A percentile compares a stretch with the other conserved stretches of the same genome.
Evolutionary conservation across 768 basidiomycete species (phyloP).

Genomic region (Mycena vulgaris): DNA sequence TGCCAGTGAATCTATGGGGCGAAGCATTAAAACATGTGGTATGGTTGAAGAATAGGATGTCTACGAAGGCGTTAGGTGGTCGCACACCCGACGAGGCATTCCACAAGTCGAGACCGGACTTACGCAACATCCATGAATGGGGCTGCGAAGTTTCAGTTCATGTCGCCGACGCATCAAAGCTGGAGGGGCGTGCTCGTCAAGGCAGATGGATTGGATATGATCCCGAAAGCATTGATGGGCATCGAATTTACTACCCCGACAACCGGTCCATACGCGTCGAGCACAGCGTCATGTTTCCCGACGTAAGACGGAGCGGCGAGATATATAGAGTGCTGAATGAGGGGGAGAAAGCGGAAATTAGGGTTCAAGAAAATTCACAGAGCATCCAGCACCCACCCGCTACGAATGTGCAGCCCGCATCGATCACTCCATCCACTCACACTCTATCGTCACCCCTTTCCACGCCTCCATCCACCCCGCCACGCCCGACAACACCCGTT

Average conservation of each 20-base stretch:
- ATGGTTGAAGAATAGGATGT: slow-evolving; percentile 46
- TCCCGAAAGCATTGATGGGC: slow-evolving; percentile 1
- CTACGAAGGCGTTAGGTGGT: slow-evolving; percentile 38
- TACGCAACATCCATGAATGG: no score
- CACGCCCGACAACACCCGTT: not conserved
- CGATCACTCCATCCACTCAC: no score
- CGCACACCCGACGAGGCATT: slow-evolving; percentile 41
- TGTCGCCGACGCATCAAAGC: slow-evolving; percentile 38
- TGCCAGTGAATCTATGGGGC: slow-evolving; percentile 52
- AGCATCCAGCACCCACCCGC: slow-evolving; percentile 37
- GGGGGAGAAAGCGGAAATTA: slow-evolving; percentile 31
- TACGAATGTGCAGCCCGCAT: not conserved
- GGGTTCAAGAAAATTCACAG: slow-evolving; percentile 8
- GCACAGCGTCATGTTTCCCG: not conserved
- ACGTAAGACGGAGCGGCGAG: slow-evolving; percentile 5
- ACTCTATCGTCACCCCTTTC: slow-evolving; percentile 19
- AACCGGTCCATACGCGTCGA: no score
- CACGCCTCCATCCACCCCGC: slow-evolving; percentile 23
- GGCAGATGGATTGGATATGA: slow-evolving; percentile 55
- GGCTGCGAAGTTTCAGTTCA: no score
- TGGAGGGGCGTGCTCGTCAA: slow-evolving; percentile 42
- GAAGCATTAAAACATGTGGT: slow-evolving; percentile 45
- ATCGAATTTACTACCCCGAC: no score
- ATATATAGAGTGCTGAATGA: slow-evolving; percentile 36
- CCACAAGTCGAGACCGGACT: slow-evolving; percentile 39